Base-by-base conservation (phyloP, 441 rosid species). In the Gossypium schwendimanii region DNA sequence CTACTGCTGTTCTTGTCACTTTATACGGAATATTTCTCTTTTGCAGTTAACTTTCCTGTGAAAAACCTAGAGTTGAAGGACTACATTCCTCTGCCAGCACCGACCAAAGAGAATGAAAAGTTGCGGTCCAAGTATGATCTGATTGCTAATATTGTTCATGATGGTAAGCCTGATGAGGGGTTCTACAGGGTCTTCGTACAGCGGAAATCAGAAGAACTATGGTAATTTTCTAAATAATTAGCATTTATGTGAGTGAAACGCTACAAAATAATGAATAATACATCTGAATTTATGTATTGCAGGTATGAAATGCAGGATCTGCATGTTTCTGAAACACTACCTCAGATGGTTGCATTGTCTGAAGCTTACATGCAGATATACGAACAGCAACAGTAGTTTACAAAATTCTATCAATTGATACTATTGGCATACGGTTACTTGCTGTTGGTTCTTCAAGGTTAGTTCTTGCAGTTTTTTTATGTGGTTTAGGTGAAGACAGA, bases 251-350 rank as follows among this genome's bases (percentile, higher is more conserved):
- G 47, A 65, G 61, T 63, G 23, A 45, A 68, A 12, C 17, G 70
- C 54, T 41, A 6, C 20, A 24, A 33, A 12, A 41, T 23, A 41
- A 10, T 26, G 33, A 10, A 21, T 61, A 20, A 66, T 24, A n/a
- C 21, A 6, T 23, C n/a, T 20, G 14, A 23, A 10, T 7, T 74
- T 45, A n/a, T 57, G 44, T 36, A 74, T 74, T 73, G 44, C 85
- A 94, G 99, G 98, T 94, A 91, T 58, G 98, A 92, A 84, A 95
- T 95, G 94, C 99, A 95, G 82, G 96, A 92, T 87, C 76, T 95
- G 61, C 99, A 88, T 61, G 98, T 95, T 66, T 91, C 94, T 0
- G 99, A 92, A 77, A 91, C 94, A 4, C 94, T 95, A 74, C 92
- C 99, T 45, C 99, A 91, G 52, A 92, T 92, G 94, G 96, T 92